phyloP scores from a whole-genome alignment of 805 yeast species.

The Lipomyces sp. region DNA sequence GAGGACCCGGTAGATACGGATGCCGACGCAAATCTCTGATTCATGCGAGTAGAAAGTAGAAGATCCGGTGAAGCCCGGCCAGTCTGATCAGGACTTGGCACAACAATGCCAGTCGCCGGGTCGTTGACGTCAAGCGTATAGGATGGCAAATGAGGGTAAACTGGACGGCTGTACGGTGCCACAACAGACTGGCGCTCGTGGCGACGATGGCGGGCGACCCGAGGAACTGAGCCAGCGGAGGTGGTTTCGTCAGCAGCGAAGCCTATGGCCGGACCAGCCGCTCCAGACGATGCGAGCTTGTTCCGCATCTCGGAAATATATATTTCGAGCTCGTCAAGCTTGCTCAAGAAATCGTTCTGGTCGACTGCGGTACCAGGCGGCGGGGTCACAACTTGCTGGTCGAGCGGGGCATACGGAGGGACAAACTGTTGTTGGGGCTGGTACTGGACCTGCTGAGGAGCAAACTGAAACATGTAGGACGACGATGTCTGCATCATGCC shows the following conservation, averaged over 20 bases:
- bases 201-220: conserved; percentile 36
- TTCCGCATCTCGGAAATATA: conserved; percentile 36
- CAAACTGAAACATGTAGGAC: conserved; percentile 32
- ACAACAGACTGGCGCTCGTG: conserved; percentile 26
- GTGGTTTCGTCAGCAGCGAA: neutral
- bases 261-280: neutral
- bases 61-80: neutral
- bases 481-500: conserved; percentile 20
- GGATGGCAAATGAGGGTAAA: neutral
- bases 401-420: neutral
- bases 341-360: conserved; percentile 28
- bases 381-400: neutral
- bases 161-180: conserved; percentile 25
- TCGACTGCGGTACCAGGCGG: conserved; percentile 17
- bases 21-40: conserved; percentile 9
- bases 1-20: neutral
- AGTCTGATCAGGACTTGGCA: conserved; percentile 1
- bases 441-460: conserved; percentile 20
- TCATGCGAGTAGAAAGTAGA: conserved; percentile 7
- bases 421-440: conserved; percentile 16
- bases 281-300: conserved; percentile 17
- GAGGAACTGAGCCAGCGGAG: conserved; percentile 3
- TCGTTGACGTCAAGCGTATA: neutral
- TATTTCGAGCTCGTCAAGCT: conserved; percentile 35
- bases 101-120: neutral